Conservation (phyloP, 2,329 filamentous ascomycete genomes). For the Chalara sp. region DNA sequence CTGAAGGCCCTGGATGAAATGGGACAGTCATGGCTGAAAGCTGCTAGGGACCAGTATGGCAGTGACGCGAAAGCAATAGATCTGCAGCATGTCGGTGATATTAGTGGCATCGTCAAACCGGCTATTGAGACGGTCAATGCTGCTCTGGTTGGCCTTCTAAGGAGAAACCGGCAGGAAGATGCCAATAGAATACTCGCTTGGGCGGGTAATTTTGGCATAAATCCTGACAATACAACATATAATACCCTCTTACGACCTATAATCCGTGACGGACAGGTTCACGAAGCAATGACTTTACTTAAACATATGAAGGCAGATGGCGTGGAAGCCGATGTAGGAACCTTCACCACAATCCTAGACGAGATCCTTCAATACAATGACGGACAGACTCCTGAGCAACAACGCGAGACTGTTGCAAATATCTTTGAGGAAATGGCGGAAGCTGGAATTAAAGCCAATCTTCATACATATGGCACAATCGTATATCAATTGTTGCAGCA, state of each 20-base stretch:
- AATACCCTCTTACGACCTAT: slow-evolving; percentile 62
- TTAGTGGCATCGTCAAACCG: slow-evolving; percentile 44
- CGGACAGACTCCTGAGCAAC: slow-evolving; percentile 37
- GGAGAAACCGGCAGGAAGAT: slow-evolving; percentile 36
- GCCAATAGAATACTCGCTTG: slow-evolving; percentile 47
- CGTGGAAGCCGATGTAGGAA: slow-evolving; percentile 56
- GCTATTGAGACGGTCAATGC: slow-evolving; percentile 62
- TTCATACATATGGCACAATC: slow-evolving; percentile 61
- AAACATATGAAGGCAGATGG: slow-evolving; percentile 49
- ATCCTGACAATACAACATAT: slow-evolving; percentile 45
- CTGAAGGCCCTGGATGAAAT: slow-evolving; percentile 61
- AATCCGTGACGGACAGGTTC: slow-evolving; percentile 40
- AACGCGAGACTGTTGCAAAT: slow-evolving; percentile 41
- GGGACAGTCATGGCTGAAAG: slow-evolving; percentile 47
- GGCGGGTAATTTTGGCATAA: slow-evolving; percentile 36
- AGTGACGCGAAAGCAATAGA: slow-evolving; percentile 11
- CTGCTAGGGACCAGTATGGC: slow-evolving; percentile 8
- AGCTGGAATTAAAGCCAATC: slow-evolving; percentile 51
- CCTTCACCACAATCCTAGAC: slow-evolving; percentile 67
- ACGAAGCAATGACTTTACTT: slow-evolving; percentile 47
- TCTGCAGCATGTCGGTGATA: slow-evolving; percentile 22
- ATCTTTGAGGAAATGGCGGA: slow-evolving; percentile 52
- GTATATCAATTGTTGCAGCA: slow-evolving; percentile 53
- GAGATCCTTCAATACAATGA: slow-evolving; percentile 41
- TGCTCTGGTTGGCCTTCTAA: slow-evolving; percentile 56